Base-by-base conservation (phyloP, 768 basidiomycete genomes). In the Kwoniella botswanensis region DNA sequence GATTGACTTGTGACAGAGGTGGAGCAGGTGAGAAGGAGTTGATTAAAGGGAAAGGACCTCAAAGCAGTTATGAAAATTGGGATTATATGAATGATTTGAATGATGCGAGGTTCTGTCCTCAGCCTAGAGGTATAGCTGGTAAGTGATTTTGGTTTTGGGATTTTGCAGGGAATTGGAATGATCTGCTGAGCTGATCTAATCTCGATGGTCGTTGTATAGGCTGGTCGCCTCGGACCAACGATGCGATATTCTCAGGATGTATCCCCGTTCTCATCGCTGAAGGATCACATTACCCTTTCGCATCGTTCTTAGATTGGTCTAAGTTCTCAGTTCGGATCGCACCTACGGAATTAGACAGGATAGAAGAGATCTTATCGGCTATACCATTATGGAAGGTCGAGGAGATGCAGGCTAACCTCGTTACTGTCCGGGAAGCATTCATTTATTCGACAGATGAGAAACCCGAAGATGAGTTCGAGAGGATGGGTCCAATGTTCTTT, bases 231-330 rank as follows among this genome's bases (percentile, higher is more conserved):
- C 81, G 84, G 12, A 76, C 81, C 3, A 82, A 80, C 72, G 85
- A 86, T 63, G 83, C 83, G 18, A 84, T 86, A 56, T 85, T 82
- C 71, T 83, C 85, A 22, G 85, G 85, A 50, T 86, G 85, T 72
- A 86, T 86, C 35, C 85, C 85, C 18, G 84, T 85, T 50, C 77
- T 85, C 55, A 80, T 84, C 57, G 82, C 84, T 72, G 84, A 86
- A 71, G 82, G 82, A 5, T 77, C 84, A 6, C 78, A 84, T 68
- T 83, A 80, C 76, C 85, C 85, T 17, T 85, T 82, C 75, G 81
- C 81, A 43, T 80, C 83, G 66, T 78, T 84, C 63, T 74, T 85
- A 65, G 84, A 85, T 71, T 86, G 84, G 79, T 81, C 83, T 22
- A 82, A 81, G 62, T 83, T 86, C 76, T 84, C 84, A 21, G 75